Conservation (phyloP, 1,284 basidiomycete species). For the Tilletiopsis washingtonensis region DNA sequence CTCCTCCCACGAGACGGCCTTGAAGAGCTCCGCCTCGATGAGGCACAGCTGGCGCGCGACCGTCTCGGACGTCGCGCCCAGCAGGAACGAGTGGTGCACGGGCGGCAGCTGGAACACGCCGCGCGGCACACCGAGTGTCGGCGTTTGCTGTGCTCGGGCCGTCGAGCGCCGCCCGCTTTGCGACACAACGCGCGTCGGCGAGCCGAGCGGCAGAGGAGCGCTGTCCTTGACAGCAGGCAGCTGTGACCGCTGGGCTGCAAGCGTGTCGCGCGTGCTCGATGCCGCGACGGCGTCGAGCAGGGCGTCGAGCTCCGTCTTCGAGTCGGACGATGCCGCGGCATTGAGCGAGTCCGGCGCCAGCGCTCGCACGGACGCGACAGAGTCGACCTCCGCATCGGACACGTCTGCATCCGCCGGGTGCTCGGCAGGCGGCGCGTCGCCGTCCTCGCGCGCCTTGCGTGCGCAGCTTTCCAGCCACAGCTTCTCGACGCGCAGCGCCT, state of each 20-base stretch:
- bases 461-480: slow-evolving; percentile 20
- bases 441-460: not conserved
- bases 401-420: not conserved
- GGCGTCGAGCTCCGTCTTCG: not conserved
- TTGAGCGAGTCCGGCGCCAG: too few species aligned
- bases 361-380: too few species aligned
- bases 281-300: not conserved
- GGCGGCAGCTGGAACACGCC: slow-evolving; percentile 11
- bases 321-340: not conserved
- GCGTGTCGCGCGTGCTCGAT: not conserved
- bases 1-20: slow-evolving; percentile 73
- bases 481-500: slow-evolving; percentile 25
- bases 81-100: slow-evolving; percentile 33
- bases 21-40: slow-evolving; percentile 79
- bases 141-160: not conserved
- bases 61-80: slow-evolving; percentile 51
- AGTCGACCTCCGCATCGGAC: too few species aligned
- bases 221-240: not conserved
- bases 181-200: too few species aligned
- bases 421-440: not conserved
- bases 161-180: too few species aligned
- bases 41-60: slow-evolving; percentile 73
- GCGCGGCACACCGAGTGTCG: too few species aligned
- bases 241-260: not conserved
- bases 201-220: too few species aligned